Evolutionary conservation across 2,329 filamentous ascomycete species (phyloP), one percentile per base, ranked within the genome.

Genomic region (Calonectria leucothoes): DNA sequence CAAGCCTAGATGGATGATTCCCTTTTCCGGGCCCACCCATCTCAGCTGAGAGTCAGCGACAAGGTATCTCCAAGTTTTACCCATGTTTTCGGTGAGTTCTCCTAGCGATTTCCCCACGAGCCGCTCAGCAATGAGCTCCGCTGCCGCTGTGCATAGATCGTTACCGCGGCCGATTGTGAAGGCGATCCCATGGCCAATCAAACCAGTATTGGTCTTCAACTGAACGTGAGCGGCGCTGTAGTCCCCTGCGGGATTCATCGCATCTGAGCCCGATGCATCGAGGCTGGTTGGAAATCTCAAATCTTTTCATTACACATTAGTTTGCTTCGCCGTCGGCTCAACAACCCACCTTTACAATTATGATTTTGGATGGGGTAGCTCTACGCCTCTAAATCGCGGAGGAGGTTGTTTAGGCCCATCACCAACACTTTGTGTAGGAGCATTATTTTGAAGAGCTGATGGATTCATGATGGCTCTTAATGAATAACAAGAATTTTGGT

Each of bases 211-310:
- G 0, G 95, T 98, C 82, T 95, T 87, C 57, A 98, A 87, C 80
- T 98, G 96, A 84, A 95, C 97, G 88, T 98, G 98, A 20, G 96
- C 2, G 95, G 97, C 86, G 98, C 98, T 85, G 98, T 95, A 73
- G 95, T 94, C 4, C 95, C 95, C 4, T 94, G 94, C 82, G 98
- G 98, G 52, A 25, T 59, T 59, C 96, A 98, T 98, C 81, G 95
- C 95, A 90, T 98, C 95, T 11, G 95, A 97, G 81, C 95, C 95
- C 23, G 95, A 98, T 87, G 96, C 97, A 86, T 98, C 95, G 72
- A 98, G 92, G 57, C 95, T 98, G 20, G 95, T 98, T 84, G 93
- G 93, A 83, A 95, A 95, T 78, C 93, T 91, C 83, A 95, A 92
- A 86, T 95, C 93, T 59, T 37, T n/a, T 15, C 11, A 25, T 15